Conservation (phyloP, 306 rosid genomes). For the Rosa rugosa region DNA sequence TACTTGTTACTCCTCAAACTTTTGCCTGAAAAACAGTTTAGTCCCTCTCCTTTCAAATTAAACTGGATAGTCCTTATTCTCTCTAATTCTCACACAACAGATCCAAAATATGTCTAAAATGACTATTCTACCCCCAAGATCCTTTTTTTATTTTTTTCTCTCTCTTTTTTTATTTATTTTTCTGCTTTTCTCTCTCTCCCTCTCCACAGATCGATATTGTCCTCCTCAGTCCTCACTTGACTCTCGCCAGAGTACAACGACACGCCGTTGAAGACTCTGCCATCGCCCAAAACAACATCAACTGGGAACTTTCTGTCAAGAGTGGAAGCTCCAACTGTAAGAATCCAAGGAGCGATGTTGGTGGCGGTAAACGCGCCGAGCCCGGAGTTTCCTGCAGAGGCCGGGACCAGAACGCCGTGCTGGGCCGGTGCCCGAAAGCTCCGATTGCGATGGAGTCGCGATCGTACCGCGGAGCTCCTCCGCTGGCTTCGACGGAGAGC, state of each 20-base stretch:
- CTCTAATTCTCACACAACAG: too few species aligned
- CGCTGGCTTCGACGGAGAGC: slow-evolving; percentile 55
- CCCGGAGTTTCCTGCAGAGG: slow-evolving; percentile 84
- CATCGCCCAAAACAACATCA: slow-evolving; percentile 66
- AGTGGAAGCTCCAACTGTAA: slow-evolving; percentile 84
- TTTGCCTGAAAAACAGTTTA: too few species aligned
- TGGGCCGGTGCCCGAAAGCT: slow-evolving; percentile 58
- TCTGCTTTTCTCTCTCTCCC: too few species aligned
- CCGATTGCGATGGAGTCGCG: slow-evolving; percentile 78
- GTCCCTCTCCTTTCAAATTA: too few species aligned
- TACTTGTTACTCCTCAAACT: too few species aligned
- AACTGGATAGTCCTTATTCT: too few species aligned
- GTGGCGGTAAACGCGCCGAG: slow-evolving; percentile 62
- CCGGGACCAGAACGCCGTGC: slow-evolving; percentile 68
- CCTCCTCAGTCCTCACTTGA: too few species aligned
- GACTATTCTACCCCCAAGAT: too few species aligned
- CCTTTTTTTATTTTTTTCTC: too few species aligned
- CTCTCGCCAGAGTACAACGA: slow-evolving; percentile 62
- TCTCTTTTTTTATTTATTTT: too few species aligned
- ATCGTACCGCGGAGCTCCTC: slow-evolving; percentile 48
- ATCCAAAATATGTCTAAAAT: too few species aligned
- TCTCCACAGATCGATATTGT: too few species aligned
- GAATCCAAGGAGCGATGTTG: slow-evolving; percentile 88
- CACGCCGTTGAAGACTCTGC: slow-evolving; percentile 51
- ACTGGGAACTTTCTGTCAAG: slow-evolving; percentile 70